These are phyloP conservation scores for Ceratocystis cubensis DNA, from an alignment of 2,329 filamentous ascomycete genomes.

Conservation along the genomic window DNA sequence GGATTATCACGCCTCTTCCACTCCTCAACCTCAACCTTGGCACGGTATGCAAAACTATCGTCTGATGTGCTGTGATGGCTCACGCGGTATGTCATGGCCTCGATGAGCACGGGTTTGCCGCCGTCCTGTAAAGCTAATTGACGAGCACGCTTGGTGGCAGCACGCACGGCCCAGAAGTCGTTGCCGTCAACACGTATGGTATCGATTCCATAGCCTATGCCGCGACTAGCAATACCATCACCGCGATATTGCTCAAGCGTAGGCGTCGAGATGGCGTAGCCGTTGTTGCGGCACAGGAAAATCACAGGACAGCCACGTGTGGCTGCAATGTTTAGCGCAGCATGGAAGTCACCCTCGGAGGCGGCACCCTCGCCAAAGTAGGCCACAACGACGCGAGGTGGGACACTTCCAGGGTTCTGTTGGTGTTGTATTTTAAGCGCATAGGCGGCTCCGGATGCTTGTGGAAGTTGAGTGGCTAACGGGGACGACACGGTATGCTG, in stretches of 20 bases:
- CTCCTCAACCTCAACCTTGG: conserved; percentile 84
- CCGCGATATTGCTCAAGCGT: conserved; percentile 85
- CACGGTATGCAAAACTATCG: conserved; percentile 92
- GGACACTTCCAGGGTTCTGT: conserved; percentile 50
- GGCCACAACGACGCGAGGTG: conserved; percentile 59
- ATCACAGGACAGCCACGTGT: conserved; percentile 77
- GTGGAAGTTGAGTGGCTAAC: conserved; percentile 77
- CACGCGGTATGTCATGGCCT: conserved; percentile 97
- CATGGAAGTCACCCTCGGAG: conserved; percentile 84
- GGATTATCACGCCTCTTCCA: conserved; percentile 90
- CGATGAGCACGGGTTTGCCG: conserved; percentile 73
- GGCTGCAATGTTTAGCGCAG: conserved; percentile 79
- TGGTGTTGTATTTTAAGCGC: conserved; percentile 70
- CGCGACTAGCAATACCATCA: conserved; percentile 77
- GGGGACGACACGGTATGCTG: conserved; percentile 75
- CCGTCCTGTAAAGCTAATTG: conserved; percentile 66
- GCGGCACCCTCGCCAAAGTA: conserved; percentile 89
- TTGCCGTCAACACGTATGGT: conserved; percentile 91
- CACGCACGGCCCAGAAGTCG: conserved; percentile 77
- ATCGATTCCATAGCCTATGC: conserved; percentile 85
- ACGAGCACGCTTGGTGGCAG: conserved; percentile 65
- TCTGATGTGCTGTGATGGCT: conserved; percentile 95
- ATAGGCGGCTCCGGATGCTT: conserved; percentile 77
- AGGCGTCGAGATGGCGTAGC: conserved; percentile 80
- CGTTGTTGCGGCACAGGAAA: conserved; percentile 88